A percentile compares a stretch with the other conserved stretches of the same genome.
phyloP scores from a whole-genome alignment of 768 basidiomycete species.

The Trametes cingulata region DNA sequence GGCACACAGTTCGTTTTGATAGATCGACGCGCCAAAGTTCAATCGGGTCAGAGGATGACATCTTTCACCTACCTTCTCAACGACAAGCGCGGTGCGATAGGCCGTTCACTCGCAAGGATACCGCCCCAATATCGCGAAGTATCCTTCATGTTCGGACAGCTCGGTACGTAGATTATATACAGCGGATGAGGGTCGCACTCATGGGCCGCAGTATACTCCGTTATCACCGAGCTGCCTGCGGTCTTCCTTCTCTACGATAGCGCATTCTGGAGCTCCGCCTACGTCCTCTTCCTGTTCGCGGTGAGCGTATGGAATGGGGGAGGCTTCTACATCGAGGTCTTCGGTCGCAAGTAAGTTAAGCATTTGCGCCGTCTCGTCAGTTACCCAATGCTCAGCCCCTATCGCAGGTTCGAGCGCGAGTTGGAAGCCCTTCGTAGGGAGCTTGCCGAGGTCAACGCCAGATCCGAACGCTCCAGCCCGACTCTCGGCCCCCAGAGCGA shows the following conservation, averaged over 20 bases:
- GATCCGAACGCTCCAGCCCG: conserved; percentile 57
- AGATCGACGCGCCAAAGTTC: conserved; percentile 85
- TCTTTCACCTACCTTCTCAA: conserved; percentile 88
- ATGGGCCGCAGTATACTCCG: conserved; percentile 64
- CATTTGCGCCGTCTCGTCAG: conserved; percentile 20
- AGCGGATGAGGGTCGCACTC: neutral
- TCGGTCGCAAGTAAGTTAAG: conserved; percentile 91
- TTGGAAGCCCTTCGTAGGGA: conserved; percentile 89
- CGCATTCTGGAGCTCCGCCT: conserved; percentile 72
- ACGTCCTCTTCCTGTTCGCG: conserved; percentile 77
- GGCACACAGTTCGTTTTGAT: conserved; percentile 75
- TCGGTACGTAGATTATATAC: too few species aligned
- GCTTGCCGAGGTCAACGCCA: conserved; percentile 67
- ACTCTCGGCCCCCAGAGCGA: conserved; percentile 37
- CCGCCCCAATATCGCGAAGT: conserved; percentile 62
- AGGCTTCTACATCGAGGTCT: conserved; percentile 95
- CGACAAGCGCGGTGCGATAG: conserved; percentile 84
- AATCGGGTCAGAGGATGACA: conserved; percentile 88
- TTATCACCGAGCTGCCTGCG: conserved; percentile 85
- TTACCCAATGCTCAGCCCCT: conserved; percentile 1
- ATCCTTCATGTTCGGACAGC: conserved; percentile 84
- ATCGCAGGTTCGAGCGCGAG: conserved; percentile 83
- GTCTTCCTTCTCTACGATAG: conserved; percentile 83
- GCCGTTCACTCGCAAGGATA: conserved; percentile 62
- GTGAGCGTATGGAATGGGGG: conserved; percentile 97